Conservation (phyloP, 768 basidiomycete species). For the Macrocybe gigantea region DNA sequence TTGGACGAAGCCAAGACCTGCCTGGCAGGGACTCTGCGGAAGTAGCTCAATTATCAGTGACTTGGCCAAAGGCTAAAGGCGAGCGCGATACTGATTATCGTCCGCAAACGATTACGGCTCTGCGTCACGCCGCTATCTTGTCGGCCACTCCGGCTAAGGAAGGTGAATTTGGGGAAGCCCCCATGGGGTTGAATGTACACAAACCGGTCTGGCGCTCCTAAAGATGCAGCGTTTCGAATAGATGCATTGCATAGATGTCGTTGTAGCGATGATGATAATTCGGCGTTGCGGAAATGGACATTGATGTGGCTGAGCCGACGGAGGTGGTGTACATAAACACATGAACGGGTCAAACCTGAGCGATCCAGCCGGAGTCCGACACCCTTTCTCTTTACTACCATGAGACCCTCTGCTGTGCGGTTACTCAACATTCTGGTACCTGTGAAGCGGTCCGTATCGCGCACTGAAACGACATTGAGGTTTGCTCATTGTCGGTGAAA, state of each 20-base stretch:
- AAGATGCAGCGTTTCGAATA: too few relatives aligned
- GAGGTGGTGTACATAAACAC: too few relatives aligned
- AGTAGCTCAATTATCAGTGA: slow-evolving; percentile 23
- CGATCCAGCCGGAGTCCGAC: neutral
- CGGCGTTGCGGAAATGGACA: too few relatives aligned
- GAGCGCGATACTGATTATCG: neutral
- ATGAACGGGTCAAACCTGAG: too few relatives aligned
- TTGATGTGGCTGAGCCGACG: too few relatives aligned
- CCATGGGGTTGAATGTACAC: slow-evolving; percentile 23
- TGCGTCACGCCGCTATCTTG: slow-evolving; percentile 41
- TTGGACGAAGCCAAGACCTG: slow-evolving; percentile 32
- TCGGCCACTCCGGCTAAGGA: slow-evolving; percentile 35
- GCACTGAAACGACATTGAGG: neutral
- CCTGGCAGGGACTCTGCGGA: slow-evolving; percentile 33
- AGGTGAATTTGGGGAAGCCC: slow-evolving; percentile 17
- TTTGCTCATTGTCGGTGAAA: neutral
- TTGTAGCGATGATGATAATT: too few relatives aligned
- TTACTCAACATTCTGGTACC: slow-evolving; percentile 86
- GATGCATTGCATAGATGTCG: too few relatives aligned
- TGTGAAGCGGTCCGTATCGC: slow-evolving; percentile 66
- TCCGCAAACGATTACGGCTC: slow-evolving; percentile 27
- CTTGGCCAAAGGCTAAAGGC: slow-evolving; percentile 18
- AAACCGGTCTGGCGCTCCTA: slow-evolving; percentile 10
- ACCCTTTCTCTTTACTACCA: slow-evolving; percentile 21
- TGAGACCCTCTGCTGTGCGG: slow-evolving; percentile 70